Percentiles rank a stretch among this genome's conserved stretches.
phyloP scores from a whole-genome alignment of 345 rosid species.

The Limnanthes douglasii region DNA sequence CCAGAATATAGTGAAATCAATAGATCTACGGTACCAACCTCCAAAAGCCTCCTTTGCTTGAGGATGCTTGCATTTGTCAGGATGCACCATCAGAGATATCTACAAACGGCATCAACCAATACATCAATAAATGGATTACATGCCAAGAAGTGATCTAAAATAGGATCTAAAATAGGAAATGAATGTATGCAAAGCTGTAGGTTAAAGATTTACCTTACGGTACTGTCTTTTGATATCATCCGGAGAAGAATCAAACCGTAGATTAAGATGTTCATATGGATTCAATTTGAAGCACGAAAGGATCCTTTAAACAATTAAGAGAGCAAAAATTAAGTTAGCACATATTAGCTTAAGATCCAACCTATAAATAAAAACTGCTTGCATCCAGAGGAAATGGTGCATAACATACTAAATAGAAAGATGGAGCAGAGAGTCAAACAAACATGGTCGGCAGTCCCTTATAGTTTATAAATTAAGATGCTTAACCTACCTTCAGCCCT shows the following conservation, averaged over 20 bases:
- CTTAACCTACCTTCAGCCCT: no score
- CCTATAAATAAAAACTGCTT: no score
- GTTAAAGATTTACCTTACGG: conserved; percentile 50
- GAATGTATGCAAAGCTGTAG: not conserved
- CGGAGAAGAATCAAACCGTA: conserved; percentile 53
- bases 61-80: conserved; percentile 98
- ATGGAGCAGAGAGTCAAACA: no score
- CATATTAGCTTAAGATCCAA: no score
- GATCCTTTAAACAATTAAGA: conserved; percentile 71
- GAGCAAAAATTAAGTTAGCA: no score
- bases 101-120: conserved; percentile 13
- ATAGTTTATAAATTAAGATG: no score
- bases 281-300: conserved; percentile 95
- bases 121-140: conserved; percentile 1
- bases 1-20: no score
- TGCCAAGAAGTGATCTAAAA: not conserved
- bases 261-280: conserved; percentile 76
- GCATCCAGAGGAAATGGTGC: no score
- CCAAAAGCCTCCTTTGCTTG: conserved; percentile 97
- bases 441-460: no score
- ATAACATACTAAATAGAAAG: no score
- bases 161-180: conserved; percentile 3
- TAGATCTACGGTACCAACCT: no score
- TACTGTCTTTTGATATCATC: conserved; percentile 83
- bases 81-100: conserved; percentile 91